Evolutionary conservation across 2,329 filamentous ascomycete genomes (phyloP).

Genomic region (Keithomyces neogunnii): DNA sequence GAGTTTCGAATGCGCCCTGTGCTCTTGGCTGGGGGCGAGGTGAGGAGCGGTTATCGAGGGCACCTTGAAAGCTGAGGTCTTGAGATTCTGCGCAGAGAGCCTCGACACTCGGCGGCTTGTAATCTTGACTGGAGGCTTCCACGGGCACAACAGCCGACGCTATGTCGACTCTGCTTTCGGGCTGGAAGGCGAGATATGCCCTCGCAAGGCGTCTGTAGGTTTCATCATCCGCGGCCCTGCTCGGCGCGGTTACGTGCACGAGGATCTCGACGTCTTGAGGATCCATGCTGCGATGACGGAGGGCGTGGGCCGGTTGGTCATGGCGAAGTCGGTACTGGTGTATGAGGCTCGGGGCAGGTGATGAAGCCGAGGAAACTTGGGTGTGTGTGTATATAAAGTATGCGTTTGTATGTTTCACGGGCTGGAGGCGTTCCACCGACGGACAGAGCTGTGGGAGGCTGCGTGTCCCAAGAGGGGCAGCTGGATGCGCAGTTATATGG

Average conservation of each 20-base stretch:
- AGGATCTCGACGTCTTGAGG: constrained; percentile 40
- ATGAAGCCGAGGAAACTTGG: not conserved
- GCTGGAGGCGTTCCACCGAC: not conserved
- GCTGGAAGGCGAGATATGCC: constrained; percentile 42
- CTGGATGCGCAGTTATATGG: too few species aligned
- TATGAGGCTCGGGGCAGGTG: not conserved
- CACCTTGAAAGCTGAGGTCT: constrained; percentile 36
- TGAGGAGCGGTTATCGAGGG: constrained; percentile 34
- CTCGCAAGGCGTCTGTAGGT: constrained; percentile 40
- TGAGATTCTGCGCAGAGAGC: constrained; percentile 23
- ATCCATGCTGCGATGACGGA: not conserved
- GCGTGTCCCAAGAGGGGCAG: too few species aligned
- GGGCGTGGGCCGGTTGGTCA: not conserved
- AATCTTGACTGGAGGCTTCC: constrained; percentile 3
- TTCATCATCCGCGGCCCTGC: constrained; percentile 37
- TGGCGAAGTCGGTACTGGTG: not conserved
- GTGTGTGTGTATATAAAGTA: not conserved
- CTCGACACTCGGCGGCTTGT: constrained; percentile 9
- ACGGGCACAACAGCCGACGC: not conserved
- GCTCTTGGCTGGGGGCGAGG: constrained; percentile 13
- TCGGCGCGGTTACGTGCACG: constrained; percentile 46
- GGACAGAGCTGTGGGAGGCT: too few species aligned
- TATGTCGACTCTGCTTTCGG: constrained; percentile 13
- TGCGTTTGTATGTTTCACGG: too few species aligned
- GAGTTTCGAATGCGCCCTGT: constrained; percentile 4